A percentile compares a stretch with the other conserved stretches of the same genome.
Evolutionary conservation across 345 rosid genomes (phyloP).

Genomic region (Arabis hirsuta): DNA sequence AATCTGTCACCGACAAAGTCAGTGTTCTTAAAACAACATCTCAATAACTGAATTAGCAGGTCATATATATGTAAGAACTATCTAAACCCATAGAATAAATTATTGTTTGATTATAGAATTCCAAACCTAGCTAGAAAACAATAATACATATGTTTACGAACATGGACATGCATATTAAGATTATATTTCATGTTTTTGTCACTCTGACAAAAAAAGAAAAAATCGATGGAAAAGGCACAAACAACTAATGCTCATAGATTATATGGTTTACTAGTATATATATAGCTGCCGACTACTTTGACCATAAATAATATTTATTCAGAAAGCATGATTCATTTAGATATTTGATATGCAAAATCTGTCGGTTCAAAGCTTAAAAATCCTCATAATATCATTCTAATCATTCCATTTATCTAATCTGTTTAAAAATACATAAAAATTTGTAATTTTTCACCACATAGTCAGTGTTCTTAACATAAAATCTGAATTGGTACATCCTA

Average conservation of each 20-base stretch:
- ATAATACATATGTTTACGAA: no score
- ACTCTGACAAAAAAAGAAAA: neutral
- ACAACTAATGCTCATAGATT: no score
- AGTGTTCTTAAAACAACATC: neutral
- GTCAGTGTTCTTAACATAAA: neutral
- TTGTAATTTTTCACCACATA: neutral
- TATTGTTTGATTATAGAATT: neutral
- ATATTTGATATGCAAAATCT: conserved; percentile 4
- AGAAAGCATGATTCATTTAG: conserved; percentile 9
- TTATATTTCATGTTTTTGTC: neutral
- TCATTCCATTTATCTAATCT: neutral
- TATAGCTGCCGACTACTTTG: neutral
- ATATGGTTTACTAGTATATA: no score
- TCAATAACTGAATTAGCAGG: neutral
- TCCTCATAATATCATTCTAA: neutral
- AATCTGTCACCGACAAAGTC: neutral
- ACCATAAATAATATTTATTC: conserved; percentile 11
- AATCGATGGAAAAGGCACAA: no score
- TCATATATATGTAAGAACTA: neutral
- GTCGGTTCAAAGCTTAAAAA: conserved; percentile 8
- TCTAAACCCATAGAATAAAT: neutral
- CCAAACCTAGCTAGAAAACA: neutral
- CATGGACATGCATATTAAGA: neutral
- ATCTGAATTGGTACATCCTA: neutral
- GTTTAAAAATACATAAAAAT: neutral